Base-by-base conservation (phyloP, 1,139 yeast genomes). In the Ogataea hybrid region DNA sequence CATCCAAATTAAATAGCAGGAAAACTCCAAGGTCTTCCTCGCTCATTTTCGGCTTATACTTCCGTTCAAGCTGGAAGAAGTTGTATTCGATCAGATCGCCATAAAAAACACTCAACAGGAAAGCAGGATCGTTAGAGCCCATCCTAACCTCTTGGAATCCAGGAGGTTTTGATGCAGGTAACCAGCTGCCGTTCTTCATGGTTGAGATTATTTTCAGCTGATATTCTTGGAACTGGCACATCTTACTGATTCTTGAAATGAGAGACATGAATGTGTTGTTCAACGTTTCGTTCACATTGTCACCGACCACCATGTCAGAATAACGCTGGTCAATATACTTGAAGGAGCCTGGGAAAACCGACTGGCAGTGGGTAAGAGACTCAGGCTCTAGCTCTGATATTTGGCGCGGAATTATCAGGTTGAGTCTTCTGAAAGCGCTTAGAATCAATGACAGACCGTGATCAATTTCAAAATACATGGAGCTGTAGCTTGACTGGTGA, bases 1-100 rank as follows among this genome's bases (percentile, higher is more conserved):
- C 70, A 28, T 84, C 77, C 43, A 85, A 67, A 57, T 89, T 88
- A 46, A 84, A 81, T 20, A 89, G 69, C 37, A 89, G 64, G 56
- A 83, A 79, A 52, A 80, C 78, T 2, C 97, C 97, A 50, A 78
- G 70, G 8, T 73, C 71, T 32, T 75, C 70, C 48, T 79, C 79
- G 50, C 69, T 67, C 45, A 71, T 48, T 47, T 66, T 51, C 17
- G 64, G 49, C 49, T 69, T 74, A 47, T 73, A 87, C 59, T 66
- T 79, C 53, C 63, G 71, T 61, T 73, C 90, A 64, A 71, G 71
- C 43, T 76, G 75, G 30, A 84, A 69, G 59, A 83, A 71, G 28
- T 86, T 71, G 31, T 82, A 81, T 60, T 88, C 96, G 37, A 89
- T 74, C 28, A 84, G 72, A 59, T 88, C 96, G 41, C 87, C 75